A percentile compares a stretch with the other conserved stretches of the same genome.
phyloP scores from a whole-genome alignment of 805 yeast genomes.

The Saturnispora serradocipensis region DNA sequence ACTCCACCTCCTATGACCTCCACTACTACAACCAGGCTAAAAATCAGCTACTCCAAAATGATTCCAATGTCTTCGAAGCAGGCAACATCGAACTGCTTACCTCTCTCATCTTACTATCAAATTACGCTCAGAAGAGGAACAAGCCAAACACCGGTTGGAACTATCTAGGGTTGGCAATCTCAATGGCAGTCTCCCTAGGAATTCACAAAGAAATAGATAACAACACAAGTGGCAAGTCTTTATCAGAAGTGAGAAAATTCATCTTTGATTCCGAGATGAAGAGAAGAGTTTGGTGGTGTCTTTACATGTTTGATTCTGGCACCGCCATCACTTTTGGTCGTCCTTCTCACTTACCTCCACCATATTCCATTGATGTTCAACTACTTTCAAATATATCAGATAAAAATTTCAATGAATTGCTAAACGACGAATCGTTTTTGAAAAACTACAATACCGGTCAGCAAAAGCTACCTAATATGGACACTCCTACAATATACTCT shows the following conservation, averaged over 20 bases:
- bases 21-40: constrained; percentile 49
- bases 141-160: constrained; percentile 66
- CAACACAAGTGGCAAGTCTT: constrained; percentile 5
- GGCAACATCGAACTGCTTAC: constrained; percentile 49
- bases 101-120: constrained; percentile 44
- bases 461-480: constrained; percentile 17
- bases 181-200: constrained; percentile 62
- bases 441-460: constrained; percentile 7
- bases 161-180: constrained; percentile 51
- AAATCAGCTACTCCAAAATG: constrained; percentile 28
- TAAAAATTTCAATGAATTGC: constrained; percentile 25
- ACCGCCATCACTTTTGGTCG: constrained; percentile 58
- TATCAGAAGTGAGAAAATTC: constrained; percentile 22
- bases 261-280: constrained; percentile 44
- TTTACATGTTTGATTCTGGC: constrained; percentile 54
- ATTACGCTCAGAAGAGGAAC: constrained; percentile 55
- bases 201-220: constrained; percentile 41
- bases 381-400: constrained; percentile 45
- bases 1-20: constrained; percentile 41
- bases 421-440: constrained; percentile 17
- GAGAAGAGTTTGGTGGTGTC: constrained; percentile 60
- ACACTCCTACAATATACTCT: constrained; percentile 47
- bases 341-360: constrained; percentile 45
- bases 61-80: constrained; percentile 43
- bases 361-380: constrained; percentile 38